Base-by-base conservation (phyloP, 441 rosid species). In the Mallotus japonicus region DNA sequence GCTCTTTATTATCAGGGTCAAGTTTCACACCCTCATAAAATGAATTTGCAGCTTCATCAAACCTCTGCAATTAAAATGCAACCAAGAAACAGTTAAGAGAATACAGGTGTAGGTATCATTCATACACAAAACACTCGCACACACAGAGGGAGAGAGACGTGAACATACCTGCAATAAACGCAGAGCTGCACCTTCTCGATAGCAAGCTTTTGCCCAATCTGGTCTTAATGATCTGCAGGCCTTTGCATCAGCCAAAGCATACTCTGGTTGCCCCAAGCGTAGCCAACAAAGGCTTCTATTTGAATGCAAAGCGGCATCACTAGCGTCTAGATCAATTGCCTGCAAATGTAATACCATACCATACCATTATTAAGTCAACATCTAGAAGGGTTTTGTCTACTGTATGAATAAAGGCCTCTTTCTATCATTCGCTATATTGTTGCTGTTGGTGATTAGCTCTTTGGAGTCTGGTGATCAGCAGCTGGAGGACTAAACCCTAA, bases 251-350 rank as follows among this genome's bases (percentile, higher is more conserved):
- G 87, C 79, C 66, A 92, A 81, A 17, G 99, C 96, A 10, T 86
- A 89, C 49, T 91, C 96, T 55, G 89, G 83, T 77, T 92, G 94
- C 73, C 93, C 95, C 60, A 87, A 71, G 47, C 87, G 90, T 64
- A 92, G 58, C 99, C 97, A 92, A 75, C 97, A 90, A 47, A 92
- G 93, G 81, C 99, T 95, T 86, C 99, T 87, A 78, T 95, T 95
- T 28, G 99, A 92, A 76, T 75, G 77, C 67, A 95, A 79, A 8
- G 87, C 85, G 15, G 88, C 92, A 83, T 91, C 92, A 53, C 81
- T 84, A 3, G 96, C 96, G 71, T 95, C 97, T 57, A 89, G 81
- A 85, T 89, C 97, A 82, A 88, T 87, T 28, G 97, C 97, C 99
- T 92, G 80, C 66, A 79, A 77, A 59, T 19, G 68, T 40, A 75